Evolutionary conservation across 2,329 filamentous ascomycete species (phyloP), one percentile per base, ranked within the genome.

Genomic region (Rachicladosporium sp.): DNA sequence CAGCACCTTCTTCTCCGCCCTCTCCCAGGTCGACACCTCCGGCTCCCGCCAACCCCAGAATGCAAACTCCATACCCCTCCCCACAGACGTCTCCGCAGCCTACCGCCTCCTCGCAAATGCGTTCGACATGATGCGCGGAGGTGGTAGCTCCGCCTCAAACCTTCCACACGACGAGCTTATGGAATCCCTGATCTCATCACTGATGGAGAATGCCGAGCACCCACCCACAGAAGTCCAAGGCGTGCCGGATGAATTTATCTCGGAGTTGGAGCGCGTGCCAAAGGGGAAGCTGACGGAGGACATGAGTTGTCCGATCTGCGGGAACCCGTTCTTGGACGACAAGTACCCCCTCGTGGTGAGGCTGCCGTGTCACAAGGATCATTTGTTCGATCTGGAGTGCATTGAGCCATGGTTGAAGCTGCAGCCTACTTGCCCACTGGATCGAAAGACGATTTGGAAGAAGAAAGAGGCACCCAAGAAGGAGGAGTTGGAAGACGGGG

Each of bases 321-420:
- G 66, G 37, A 74, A 74, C 46, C 65, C 71, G 3, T 78, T 78
- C 48, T 56, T 78, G 4, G 73, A 78, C n/a, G 74, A 66, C 68
- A 52, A 40, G 58, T 50, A 33, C 48, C 76, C 76, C n/a, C 68
- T 80, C 11, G 72, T 80, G 29, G 75, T 80, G 34, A 66, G 68
- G 21, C 55, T 80, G 27, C 73, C 76, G 7, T 80, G 76, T 47
- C 73, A 79, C 53, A 63, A 69, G 10, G 69, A 69, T 30, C 76
- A 80, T 54, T 51, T 74, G 12, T 80, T 79, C 56, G 76, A 80
- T 58, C 56, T 80, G 19, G 76, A 80, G 50, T 80, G 76, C 56
- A 74, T 80, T 44, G 60, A 68, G 42, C 76, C 76, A 1, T 80
- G 76, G 76, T 57, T 80, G 46, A 70, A 77, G 47, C 61, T 80